phyloP scores from a whole-genome alignment of 129 eudicot genomes.

The Lactuca sativa region DNA sequence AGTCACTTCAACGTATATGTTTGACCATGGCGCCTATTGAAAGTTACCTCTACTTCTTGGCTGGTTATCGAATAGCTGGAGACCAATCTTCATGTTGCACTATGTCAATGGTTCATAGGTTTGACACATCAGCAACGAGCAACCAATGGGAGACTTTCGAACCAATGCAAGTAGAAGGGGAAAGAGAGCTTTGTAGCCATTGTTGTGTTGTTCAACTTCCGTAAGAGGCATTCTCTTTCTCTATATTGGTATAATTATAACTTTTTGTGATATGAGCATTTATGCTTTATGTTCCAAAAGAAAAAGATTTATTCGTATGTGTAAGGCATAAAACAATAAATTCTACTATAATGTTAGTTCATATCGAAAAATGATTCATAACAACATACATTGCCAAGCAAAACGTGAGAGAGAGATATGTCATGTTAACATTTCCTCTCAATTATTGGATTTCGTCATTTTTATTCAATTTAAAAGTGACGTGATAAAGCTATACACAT shows the following conservation, averaged over 20 bases:
- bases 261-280: neutral
- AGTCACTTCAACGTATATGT: constrained; percentile 29
- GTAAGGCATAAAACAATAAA: constrained; percentile 8
- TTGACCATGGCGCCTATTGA: constrained; percentile 60
- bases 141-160: constrained; percentile 51
- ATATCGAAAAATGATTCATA: neutral
- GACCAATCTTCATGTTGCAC: constrained; percentile 39
- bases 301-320: constrained; percentile 5
- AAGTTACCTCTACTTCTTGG: constrained; percentile 38
- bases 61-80: constrained; percentile 38
- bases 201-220: constrained; percentile 48
- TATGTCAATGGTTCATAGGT: constrained; percentile 43
- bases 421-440: constrained; percentile 8
- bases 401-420: constrained; percentile 15
- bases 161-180: constrained; percentile 41
- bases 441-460: neutral
- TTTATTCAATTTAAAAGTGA: neutral
- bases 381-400: neutral
- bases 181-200: constrained; percentile 55
- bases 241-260: neutral
- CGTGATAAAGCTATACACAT: neutral
- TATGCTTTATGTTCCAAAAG: neutral
- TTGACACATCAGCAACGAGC: constrained; percentile 42
- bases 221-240: constrained; percentile 5
- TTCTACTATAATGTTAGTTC: neutral